phyloP scores from a whole-genome alignment of 202 grass and related monocot genomes.

The Carex arenaria region DNA sequence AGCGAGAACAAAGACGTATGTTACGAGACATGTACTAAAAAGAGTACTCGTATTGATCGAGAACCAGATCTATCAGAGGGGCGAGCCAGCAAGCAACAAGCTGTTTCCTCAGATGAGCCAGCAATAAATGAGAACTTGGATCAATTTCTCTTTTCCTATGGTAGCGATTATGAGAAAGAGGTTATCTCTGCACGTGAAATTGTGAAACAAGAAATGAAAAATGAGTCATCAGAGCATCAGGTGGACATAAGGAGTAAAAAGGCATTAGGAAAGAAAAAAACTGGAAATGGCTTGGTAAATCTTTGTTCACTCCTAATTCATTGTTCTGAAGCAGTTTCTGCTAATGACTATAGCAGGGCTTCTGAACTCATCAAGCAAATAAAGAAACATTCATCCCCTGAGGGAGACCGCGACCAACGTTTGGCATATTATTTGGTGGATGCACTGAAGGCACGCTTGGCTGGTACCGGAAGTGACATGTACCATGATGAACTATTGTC shows the following conservation, averaged over 20 bases:
- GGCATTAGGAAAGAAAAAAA: background rate
- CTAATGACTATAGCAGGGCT: constrained; percentile 28
- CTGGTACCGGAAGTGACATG: background rate
- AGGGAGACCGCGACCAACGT: constrained; percentile 43
- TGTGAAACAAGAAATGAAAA: constrained; percentile 19
- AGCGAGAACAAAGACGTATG: background rate
- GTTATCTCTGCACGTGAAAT: constrained; percentile 8
- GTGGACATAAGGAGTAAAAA: background rate
- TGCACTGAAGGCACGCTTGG: background rate
- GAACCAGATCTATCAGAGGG: background rate
- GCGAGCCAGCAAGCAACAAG: constrained; percentile 26
- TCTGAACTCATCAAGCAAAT: constrained; percentile 31
- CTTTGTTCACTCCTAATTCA: constrained; percentile 38
- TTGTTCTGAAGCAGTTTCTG: constrained; percentile 44
- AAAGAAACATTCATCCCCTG: constrained; percentile 29
- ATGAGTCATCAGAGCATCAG: background rate
- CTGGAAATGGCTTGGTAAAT: constrained; percentile 12
- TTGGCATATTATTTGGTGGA: too few relatives aligned
- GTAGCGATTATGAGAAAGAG: background rate
- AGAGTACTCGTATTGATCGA: background rate
- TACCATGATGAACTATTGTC: background rate
- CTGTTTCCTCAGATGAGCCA: constrained; percentile 22
- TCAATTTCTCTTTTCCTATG: constrained; percentile 26
- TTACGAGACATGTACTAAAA: background rate
- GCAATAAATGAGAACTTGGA: constrained; percentile 42